Evolutionary conservation across 73 alveolate species (phyloP).

Genomic region (Stentor coeruleus): DNA sequence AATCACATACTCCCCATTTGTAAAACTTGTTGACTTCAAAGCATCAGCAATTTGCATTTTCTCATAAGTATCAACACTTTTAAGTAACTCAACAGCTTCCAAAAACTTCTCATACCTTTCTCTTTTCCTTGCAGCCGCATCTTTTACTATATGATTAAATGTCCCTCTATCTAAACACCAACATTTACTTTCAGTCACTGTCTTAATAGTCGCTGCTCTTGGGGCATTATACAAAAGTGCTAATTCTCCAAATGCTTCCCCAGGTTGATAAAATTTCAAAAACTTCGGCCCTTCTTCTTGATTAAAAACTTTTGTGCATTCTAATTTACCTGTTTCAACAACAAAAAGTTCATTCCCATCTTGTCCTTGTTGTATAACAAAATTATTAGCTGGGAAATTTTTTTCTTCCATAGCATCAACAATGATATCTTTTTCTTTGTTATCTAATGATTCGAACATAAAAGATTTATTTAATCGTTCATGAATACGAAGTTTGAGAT

Average conservation of each 20-base stretch:
- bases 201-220: slow-evolving; percentile 82
- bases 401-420: slow-evolving; percentile 92
- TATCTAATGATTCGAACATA: slow-evolving; percentile 66
- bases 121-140: slow-evolving; percentile 87
- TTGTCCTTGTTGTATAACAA: slow-evolving; percentile 65
- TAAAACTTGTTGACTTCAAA: slow-evolving; percentile 68
- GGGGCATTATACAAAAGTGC: slow-evolving; percentile 79
- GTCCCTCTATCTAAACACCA: slow-evolving; percentile 95
- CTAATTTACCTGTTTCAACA: slow-evolving; percentile 72
- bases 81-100: slow-evolving; percentile 61
- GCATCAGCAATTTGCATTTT: slow-evolving; percentile 95
- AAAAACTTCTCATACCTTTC: slow-evolving; percentile 85
- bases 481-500: slow-evolving; percentile 66
- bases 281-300: neutral
- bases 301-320: slow-evolving; percentile 60
- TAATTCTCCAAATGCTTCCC: slow-evolving; percentile 76
- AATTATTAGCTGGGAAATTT: slow-evolving; percentile 37
- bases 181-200: slow-evolving; percentile 62
- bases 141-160: slow-evolving; percentile 85
- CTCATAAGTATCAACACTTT: slow-evolving; percentile 92
- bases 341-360: slow-evolving; percentile 73
- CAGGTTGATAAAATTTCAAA: slow-evolving; percentile 56
- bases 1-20: slow-evolving; percentile 52
- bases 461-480: slow-evolving; percentile 79
- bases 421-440: slow-evolving; percentile 73